A percentile compares a stretch with the other conserved stretches of the same genome.
These are phyloP conservation scores for Lentithecium fluviatile DNA, from an alignment of 495 filamentous ascomycete genomes.

Conservation along the genomic window DNA sequence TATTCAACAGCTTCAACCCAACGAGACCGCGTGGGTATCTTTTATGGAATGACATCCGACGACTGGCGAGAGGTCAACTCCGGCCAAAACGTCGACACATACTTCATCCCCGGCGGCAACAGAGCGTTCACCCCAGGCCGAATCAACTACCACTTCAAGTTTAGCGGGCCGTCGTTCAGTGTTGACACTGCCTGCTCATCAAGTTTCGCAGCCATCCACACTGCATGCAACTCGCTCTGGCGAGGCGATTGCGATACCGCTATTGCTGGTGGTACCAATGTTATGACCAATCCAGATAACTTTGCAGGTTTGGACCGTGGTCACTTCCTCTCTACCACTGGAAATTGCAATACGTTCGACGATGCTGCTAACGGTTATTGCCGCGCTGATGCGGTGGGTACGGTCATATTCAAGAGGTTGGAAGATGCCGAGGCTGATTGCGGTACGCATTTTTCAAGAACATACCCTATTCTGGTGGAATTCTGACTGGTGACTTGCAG, in stretches of 20 bases:
- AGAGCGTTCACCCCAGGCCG: slow-evolving; percentile 41
- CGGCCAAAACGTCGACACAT: slow-evolving; percentile 38
- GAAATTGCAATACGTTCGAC: slow-evolving; percentile 49
- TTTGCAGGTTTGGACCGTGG: slow-evolving; percentile 41
- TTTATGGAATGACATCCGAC: slow-evolving; percentile 43
- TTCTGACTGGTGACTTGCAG: no score
- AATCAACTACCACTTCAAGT: slow-evolving; percentile 41
- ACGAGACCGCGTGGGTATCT: slow-evolving; percentile 41
- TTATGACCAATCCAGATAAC: slow-evolving; percentile 43
- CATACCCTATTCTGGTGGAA: no score
- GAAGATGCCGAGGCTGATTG: slow-evolving; percentile 38
- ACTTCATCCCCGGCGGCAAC: slow-evolving; percentile 40
- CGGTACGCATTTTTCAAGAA: slow-evolving; percentile 2
- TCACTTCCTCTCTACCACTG: slow-evolving; percentile 44
- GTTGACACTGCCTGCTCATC: slow-evolving; percentile 46
- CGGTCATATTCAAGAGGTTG: slow-evolving; percentile 30
- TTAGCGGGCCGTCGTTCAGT: slow-evolving; percentile 35
- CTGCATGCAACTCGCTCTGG: slow-evolving; percentile 44
- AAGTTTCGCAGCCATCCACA: slow-evolving; percentile 41
- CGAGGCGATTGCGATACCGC: slow-evolving; percentile 44
- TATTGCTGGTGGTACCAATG: slow-evolving; percentile 46
- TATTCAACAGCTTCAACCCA: slow-evolving; percentile 35
- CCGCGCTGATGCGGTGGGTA: slow-evolving; percentile 42
- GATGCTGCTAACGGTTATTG: slow-evolving; percentile 47
- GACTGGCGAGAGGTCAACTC: slow-evolving; percentile 40